Evolutionary conservation across 2,329 filamentous ascomycete species (phyloP).

Genomic region (Aspergillus vadensis): DNA sequence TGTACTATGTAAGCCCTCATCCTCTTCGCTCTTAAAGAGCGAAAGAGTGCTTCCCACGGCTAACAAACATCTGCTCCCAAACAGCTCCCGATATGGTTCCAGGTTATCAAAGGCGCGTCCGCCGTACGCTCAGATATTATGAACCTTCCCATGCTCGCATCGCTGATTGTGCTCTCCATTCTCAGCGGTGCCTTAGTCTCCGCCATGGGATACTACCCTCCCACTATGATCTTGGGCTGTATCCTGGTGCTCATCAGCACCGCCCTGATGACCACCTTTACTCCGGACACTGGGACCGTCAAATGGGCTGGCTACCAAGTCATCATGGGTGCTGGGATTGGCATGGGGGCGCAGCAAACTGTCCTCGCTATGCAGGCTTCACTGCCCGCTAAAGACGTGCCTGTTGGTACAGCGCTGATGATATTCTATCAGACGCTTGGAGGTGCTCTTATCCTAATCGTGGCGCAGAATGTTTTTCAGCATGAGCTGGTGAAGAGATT

Average conservation of each 20-base stretch:
- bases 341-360: constrained; percentile 6
- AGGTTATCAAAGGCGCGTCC: neutral
- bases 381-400: constrained; percentile 34
- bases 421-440: constrained; percentile 40
- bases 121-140: neutral
- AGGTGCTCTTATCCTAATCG: constrained; percentile 51
- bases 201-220: neutral
- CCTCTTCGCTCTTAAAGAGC: neutral
- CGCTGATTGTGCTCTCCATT: neutral
- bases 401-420: constrained; percentile 36
- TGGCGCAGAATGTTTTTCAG: constrained; percentile 44
- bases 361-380: constrained; percentile 39
- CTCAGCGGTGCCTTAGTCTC: neutral
- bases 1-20: neutral
- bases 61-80: neutral
- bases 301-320: constrained; percentile 12
- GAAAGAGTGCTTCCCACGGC: too few species aligned
- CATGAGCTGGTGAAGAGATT: neutral
- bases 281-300: too few species aligned
- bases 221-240: neutral
- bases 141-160: neutral
- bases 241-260: neutral
- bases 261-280: neutral
- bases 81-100: neutral
- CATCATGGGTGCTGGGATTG: constrained; percentile 14